Evolutionary conservation across 1,284 basidiomycete genomes (phyloP), one percentile per base, ranked within the genome.

Genomic region (Moesziomyces antarcticus): DNA sequence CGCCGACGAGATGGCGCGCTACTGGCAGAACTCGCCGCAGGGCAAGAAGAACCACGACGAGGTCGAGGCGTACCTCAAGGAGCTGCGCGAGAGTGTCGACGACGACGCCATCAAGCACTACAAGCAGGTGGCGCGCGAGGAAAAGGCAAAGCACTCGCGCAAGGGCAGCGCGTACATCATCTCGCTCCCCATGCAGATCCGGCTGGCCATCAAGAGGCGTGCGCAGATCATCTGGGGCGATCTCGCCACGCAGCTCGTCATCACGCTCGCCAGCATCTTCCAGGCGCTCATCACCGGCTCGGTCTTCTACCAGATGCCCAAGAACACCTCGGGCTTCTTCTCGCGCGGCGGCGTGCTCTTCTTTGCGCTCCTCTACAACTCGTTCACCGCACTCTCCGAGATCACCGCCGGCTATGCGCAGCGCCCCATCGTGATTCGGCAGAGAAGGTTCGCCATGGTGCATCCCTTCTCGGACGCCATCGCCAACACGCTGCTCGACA

Each of bases 231-330:
- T 91, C 24, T 84, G 85, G 47, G 92, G 91, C 1, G 88, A 88
- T 57, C 77, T 86, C 42, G 86, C 80, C 55, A 85, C 88, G 0
- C 74, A 80, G 48, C 33, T 79, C 24, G 78, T 84, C 44, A 77
- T 80, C 37, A 77, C 78, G 14, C 67, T 85, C 35, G 79, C 74
- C 56, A 77, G 56, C 22, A 54, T 71, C 22, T 82, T 75, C 70
- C 90, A 92, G 83, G 90, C 87, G 10, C 80, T 93, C 58, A 91
- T 93, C 73, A 87, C 91, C 60, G 92, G 93, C 13, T 91, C 91
- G 0, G 88, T 91, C 37, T 96, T 92, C 86, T 87, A 90, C 68
- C 86, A 88, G 5, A 85, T 91, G 50, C 86, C 89, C 0, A 86
- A 89, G 18, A 84, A 86, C 6, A 92, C 93, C 0, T 83, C 85